These are phyloP conservation scores for Dinochytrium kinnereticum DNA, from an alignment of 371 early-diverging fungal species.

Conservation along the genomic window DNA sequence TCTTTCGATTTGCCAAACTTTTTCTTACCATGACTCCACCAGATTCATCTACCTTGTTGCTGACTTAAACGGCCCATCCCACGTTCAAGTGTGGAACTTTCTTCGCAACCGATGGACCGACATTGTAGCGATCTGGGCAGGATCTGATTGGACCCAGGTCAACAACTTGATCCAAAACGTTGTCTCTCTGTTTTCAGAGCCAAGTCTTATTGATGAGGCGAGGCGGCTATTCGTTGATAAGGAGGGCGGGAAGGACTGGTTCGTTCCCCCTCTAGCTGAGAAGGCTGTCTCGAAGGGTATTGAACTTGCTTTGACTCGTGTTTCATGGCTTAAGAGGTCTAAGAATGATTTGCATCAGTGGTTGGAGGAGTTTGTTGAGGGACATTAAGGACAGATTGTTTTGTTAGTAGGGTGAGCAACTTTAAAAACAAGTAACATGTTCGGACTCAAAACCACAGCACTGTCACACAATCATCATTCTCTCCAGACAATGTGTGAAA, in stretches of 20 bases:
- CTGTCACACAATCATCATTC: not conserved
- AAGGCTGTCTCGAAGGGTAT: conserved; percentile 31
- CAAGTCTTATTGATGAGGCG: conserved; percentile 67
- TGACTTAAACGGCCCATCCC: conserved; percentile 51
- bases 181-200: conserved; percentile 72
- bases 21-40: conserved; percentile 55
- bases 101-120: conserved; percentile 70
- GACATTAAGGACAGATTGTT: not conserved
- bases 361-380: conserved; percentile 6
- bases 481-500: not conserved
- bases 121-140: conserved; percentile 40
- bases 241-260: conserved; percentile 67
- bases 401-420: no score
- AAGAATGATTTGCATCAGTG: conserved; percentile 45
- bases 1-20: conserved; percentile 51
- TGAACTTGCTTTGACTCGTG: conserved; percentile 22
- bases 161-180: conserved; percentile 74
- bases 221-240: conserved; percentile 76
- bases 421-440: no score
- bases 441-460: no score
- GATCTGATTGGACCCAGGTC: conserved; percentile 49
- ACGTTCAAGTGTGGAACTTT: conserved; percentile 73
- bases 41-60: conserved; percentile 19
- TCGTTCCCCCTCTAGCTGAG: conserved; percentile 31
- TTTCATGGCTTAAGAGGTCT: conserved; percentile 47